Percentiles rank a stretch among this genome's conserved stretches.
These are phyloP conservation scores for Mycena galericulata DNA, from an alignment of 768 basidiomycete species.

Conservation along the genomic window DNA sequence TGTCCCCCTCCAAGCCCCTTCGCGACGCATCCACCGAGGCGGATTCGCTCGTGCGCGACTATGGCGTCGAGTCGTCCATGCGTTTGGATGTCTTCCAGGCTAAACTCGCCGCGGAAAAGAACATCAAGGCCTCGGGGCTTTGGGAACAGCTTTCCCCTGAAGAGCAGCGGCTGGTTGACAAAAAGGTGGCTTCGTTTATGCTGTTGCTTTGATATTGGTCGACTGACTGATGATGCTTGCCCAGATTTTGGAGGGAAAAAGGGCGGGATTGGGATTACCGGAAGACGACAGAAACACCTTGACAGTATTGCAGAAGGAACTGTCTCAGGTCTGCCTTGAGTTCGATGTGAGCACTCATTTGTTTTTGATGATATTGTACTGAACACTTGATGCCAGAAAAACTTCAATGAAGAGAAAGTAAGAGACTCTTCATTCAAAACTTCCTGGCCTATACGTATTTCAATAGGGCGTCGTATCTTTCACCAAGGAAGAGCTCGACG, in stretches of 20 bases:
- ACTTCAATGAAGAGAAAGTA: conserved; percentile 87
- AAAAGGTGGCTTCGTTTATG: conserved; percentile 59
- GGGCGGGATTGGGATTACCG: conserved; percentile 81
- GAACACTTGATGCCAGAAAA: conserved; percentile 64
- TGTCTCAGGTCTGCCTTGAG: conserved; percentile 81
- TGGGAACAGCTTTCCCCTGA: conserved; percentile 75
- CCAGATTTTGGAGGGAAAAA: conserved; percentile 79
- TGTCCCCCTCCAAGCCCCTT: conserved; percentile 78
- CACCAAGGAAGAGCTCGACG: conserved; percentile 79
- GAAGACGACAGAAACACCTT: conserved; percentile 70
- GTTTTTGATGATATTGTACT: conserved; percentile 5
- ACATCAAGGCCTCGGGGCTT: conserved; percentile 70
- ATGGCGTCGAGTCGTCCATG: conserved; percentile 82
- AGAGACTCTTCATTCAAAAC: conserved; percentile 48
- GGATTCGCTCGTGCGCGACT: conserved; percentile 78
- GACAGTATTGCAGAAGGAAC: conserved; percentile 76
- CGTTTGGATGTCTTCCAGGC: conserved; percentile 84
- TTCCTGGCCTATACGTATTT: background rate
- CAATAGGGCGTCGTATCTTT: conserved; percentile 71
- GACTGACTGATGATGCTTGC: conserved; percentile 1
- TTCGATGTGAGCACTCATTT: conserved; percentile 69
- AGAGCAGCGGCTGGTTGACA: conserved; percentile 82
- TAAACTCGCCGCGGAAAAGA: conserved; percentile 76
- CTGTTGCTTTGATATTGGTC: background rate
- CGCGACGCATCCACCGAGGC: conserved; percentile 85